A percentile compares a stretch with the other conserved stretches of the same genome.
Evolutionary conservation across 495 filamentous ascomycete genomes (phyloP).

Genomic region (Pyronema omphalodes): DNA sequence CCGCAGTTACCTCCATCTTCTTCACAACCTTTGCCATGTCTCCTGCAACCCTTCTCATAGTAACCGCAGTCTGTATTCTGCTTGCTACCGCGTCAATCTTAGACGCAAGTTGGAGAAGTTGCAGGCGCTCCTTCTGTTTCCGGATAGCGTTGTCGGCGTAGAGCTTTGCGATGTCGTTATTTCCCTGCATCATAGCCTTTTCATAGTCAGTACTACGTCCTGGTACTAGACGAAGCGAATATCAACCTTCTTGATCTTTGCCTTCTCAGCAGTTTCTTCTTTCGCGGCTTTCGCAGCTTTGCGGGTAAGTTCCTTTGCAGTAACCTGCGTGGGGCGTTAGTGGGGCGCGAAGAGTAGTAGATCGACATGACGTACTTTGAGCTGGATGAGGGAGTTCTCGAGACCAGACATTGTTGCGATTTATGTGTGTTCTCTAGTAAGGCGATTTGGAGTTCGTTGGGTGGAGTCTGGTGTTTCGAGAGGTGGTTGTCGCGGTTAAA

Average conservation of each 20-base stretch:
- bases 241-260: constrained; percentile 59
- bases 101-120: constrained; percentile 40
- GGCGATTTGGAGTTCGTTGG: too few species aligned
- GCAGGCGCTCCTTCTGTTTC: constrained; percentile 51
- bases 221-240: constrained; percentile 5
- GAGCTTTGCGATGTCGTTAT: constrained; percentile 61
- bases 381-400: constrained; percentile 47
- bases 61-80: constrained; percentile 46
- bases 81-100: constrained; percentile 45
- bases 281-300: constrained; percentile 67
- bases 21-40: constrained; percentile 46
- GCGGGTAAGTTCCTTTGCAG: constrained; percentile 63
- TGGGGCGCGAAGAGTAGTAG: constrained; percentile 6
- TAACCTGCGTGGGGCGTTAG: constrained; percentile 39
- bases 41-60: constrained; percentile 44
- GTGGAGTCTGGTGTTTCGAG: too few species aligned
- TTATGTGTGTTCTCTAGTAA: too few species aligned
- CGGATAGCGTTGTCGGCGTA: constrained; percentile 73
- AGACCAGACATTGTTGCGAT: constrained; percentile 36
- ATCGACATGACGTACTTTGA: constrained; percentile 31
- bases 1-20: constrained; percentile 49
- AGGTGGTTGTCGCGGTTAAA: too few species aligned
- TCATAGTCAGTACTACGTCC: neutral
- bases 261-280: constrained; percentile 63
- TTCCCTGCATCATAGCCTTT: constrained; percentile 41